These are phyloP conservation scores for Alternaria sp. DNA, from an alignment of 2,329 filamentous ascomycete genomes.

Conservation along the genomic window DNA sequence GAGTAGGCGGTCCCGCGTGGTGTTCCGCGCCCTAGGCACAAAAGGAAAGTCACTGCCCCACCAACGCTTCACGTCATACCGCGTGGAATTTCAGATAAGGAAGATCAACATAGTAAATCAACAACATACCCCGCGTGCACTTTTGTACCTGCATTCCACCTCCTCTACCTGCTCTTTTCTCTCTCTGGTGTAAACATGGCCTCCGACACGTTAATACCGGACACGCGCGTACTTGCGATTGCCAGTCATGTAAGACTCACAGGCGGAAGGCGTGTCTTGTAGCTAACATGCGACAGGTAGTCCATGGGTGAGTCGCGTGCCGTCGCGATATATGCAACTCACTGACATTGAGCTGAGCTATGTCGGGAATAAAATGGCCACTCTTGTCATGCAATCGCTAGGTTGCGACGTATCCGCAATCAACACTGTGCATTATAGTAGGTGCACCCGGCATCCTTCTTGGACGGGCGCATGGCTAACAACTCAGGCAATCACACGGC, in stretches of 20 bases:
- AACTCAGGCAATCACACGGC: slow-evolving; percentile 88
- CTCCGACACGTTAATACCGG: slow-evolving; percentile 59
- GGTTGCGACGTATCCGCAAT: slow-evolving; percentile 93
- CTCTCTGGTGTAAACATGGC: slow-evolving; percentile 32
- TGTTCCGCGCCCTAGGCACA: slow-evolving; percentile 29
- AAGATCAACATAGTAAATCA: slow-evolving; percentile 40
- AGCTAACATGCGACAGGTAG: slow-evolving; percentile 63
- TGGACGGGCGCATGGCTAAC: slow-evolving; percentile 12
- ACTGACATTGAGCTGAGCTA: slow-evolving; percentile 67
- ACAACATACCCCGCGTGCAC: slow-evolving; percentile 13
- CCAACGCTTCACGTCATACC: slow-evolving; percentile 44
- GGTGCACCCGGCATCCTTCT: slow-evolving; percentile 41
- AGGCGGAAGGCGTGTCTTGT: slow-evolving; percentile 19
- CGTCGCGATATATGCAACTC: background rate
- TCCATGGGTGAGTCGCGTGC: slow-evolving; percentile 70
- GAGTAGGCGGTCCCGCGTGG: slow-evolving; percentile 24
- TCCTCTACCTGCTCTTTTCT: background rate
- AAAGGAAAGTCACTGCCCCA: slow-evolving; percentile 37
- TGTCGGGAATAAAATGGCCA: slow-evolving; percentile 97
- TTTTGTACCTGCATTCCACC: background rate
- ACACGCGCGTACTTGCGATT: slow-evolving; percentile 80
- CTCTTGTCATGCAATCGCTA: slow-evolving; percentile 90
- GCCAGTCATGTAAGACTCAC: slow-evolving; percentile 85
- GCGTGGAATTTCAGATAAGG: slow-evolving; percentile 45
- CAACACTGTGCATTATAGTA: slow-evolving; percentile 98